A percentile compares a stretch with the other conserved stretches of the same genome.
Evolutionary conservation across 176 grass and related monocot species (phyloP).

Genomic region (Oryza officinalis): DNA sequence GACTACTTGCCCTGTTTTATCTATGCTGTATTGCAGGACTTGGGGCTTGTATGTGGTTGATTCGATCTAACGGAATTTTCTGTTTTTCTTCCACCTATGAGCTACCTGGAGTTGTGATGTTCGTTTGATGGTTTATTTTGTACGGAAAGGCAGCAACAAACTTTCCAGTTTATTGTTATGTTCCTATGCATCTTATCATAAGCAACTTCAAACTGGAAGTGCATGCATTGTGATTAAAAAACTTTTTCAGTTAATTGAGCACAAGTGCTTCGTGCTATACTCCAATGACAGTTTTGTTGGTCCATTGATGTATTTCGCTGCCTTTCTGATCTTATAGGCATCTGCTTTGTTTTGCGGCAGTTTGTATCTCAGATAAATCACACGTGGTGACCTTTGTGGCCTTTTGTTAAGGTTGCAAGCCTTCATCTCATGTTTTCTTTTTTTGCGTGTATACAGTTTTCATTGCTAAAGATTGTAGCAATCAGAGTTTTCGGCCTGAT

Average conservation of each 20-base stretch:
- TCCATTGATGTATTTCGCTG: background rate
- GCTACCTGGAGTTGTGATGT: constrained; percentile 19
- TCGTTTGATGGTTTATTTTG: constrained; percentile 49
- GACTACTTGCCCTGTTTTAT: background rate
- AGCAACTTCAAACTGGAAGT: constrained; percentile 56
- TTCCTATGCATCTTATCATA: constrained; percentile 40
- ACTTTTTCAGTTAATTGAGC: constrained; percentile 25
- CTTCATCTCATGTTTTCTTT: background rate
- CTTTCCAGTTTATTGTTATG: constrained; percentile 34
- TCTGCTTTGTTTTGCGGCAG: background rate
- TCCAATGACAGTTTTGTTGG: background rate
- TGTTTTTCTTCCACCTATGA: constrained; percentile 32
- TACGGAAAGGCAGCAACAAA: constrained; percentile 40
- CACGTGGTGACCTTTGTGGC: background rate
- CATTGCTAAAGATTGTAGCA: background rate
- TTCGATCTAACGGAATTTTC: constrained; percentile 9
- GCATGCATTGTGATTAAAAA: constrained; percentile 48
- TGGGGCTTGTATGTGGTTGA: constrained; percentile 14
- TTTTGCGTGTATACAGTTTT: background rate
- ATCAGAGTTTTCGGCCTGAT: too few species aligned
- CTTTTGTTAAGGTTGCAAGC: background rate
- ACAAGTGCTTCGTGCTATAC: background rate
- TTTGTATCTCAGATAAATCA: too few species aligned
- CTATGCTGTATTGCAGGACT: constrained; percentile 28
- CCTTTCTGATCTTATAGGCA: background rate